Evolutionary conservation across 257 asterid species (phyloP), one percentile per base, ranked within the genome.

Genomic region (Scutellaria minor): DNA sequence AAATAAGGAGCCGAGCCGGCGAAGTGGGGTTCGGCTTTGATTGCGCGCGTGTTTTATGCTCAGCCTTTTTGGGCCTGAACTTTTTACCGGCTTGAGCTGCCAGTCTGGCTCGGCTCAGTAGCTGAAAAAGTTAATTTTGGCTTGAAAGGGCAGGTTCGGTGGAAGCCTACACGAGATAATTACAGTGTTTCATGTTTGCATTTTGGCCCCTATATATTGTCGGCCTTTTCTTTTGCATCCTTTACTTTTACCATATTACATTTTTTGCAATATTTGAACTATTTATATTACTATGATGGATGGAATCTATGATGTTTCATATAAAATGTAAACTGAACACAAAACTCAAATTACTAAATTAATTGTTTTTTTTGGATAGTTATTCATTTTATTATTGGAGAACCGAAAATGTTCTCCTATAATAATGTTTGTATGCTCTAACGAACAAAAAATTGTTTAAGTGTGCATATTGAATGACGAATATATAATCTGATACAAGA

Each of bases 101-200:
- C 7, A 1, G 6, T 2, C 15, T 1, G 12, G n/a, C 15, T 12
- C 53, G 18, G 53, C 53, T n/a, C 53, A 9, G 7, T 18, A 11
- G 53, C 4, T 40, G 24, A 39, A 61, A 60, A n/a, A n/a, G 24
- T 5, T n/a, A 60, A n/a, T 1, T 37, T 39, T 55, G 59, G 75
- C 54, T 66, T 58, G 18, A 18, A 18, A 18, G 18, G 0, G 18
- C 18, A 18, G 18, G 18, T 18, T 18, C 18, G 18, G 18, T 18
- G 18, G 18, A 18, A 18, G 18, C 18, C 18, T 40, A 59, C 78
- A 73, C 47, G 31, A 14, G 54, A 78, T 73, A 59, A 78, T 78
- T 78, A 59, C 72, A 77, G 61, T 48, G 50, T 72, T 72, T 62
- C 75, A 78, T 78, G 56, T 77, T 67, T 66, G 54, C 74, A 71